A percentile compares a stretch with the other conserved stretches of the same genome.
These are phyloP conservation scores for Yamadazyma endophytica DNA, from an alignment of 805 yeast species.

Conservation along the genomic window DNA sequence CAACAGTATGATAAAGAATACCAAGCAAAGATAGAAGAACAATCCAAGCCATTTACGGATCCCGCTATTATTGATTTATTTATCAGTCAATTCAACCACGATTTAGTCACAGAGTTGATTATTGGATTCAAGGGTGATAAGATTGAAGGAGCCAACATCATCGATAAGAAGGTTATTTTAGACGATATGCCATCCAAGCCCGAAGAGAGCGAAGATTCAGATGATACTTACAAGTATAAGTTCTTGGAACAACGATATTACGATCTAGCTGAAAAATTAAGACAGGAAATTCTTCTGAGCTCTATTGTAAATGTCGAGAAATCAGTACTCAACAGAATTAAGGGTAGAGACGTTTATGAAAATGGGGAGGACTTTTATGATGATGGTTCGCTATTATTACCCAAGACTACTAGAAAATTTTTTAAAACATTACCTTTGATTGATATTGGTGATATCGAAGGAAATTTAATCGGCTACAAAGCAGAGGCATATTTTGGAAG, in stretches of 20 bases:
- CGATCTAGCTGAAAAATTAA: slow-evolving; percentile 30
- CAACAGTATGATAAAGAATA: slow-evolving; percentile 43
- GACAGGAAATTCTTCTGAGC: slow-evolving; percentile 27
- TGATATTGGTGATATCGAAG: slow-evolving; percentile 11
- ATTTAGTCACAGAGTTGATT: slow-evolving; percentile 20
- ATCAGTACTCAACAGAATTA: slow-evolving; percentile 20
- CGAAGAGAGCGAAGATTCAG: slow-evolving; percentile 1
- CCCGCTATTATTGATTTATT: not conserved
- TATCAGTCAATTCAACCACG: slow-evolving; percentile 2
- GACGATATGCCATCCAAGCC: not conserved
- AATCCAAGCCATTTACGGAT: slow-evolving; percentile 1
- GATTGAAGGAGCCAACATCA: slow-evolving; percentile 6
- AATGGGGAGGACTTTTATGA: slow-evolving; percentile 16
- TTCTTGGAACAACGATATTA: slow-evolving; percentile 27
- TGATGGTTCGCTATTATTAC: slow-evolving; percentile 25
- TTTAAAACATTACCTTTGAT: slow-evolving; percentile 28
- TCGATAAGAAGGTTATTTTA: not conserved
- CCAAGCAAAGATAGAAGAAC: slow-evolving; percentile 13
- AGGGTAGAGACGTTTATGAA: slow-evolving; percentile 14
- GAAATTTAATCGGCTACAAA: slow-evolving; percentile 16
- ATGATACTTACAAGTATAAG: slow-evolving; percentile 12
- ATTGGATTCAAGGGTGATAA: slow-evolving; percentile 15
- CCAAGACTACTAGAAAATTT: slow-evolving; percentile 31
- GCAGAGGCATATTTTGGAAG: slow-evolving; percentile 16
- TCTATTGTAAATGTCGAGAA: slow-evolving; percentile 25